phyloP scores from a whole-genome alignment of 441 rosid genomes.

The Corymbia citriodora region DNA sequence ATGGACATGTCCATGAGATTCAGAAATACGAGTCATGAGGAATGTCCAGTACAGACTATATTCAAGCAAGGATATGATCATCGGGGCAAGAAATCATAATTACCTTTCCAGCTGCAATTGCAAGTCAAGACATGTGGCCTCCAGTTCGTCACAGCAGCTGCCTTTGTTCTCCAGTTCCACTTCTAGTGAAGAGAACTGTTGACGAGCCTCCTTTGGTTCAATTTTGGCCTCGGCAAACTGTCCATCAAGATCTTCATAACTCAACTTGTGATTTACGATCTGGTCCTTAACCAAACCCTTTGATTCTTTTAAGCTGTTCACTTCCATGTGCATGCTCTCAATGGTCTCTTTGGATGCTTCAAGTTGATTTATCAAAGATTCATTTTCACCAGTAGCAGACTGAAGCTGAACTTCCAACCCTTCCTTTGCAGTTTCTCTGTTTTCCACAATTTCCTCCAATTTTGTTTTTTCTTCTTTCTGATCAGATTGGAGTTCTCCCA shows the following conservation, averaged over 20 bases:
- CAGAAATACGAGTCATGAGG: not conserved
- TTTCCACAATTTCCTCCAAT: not conserved
- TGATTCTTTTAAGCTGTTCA: not conserved
- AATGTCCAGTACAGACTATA: not conserved
- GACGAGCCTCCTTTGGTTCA: not conserved
- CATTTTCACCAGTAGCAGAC: not conserved
- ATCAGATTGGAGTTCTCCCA: not conserved
- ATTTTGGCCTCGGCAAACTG: not conserved
- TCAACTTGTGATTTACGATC: not conserved
- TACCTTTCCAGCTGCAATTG: slow-evolving; percentile 12
- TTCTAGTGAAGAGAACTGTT: slow-evolving; percentile 1
- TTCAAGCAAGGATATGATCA: not conserved
- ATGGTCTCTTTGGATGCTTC: not conserved
- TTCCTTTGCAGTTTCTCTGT: not conserved
- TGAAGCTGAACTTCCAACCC: not conserved
- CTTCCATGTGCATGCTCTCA: not conserved
- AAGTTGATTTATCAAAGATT: not conserved
- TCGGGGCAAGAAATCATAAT: not conserved
- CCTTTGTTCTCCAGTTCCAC: slow-evolving; percentile 5
- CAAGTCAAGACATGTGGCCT: slow-evolving; percentile 6
- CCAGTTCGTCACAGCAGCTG: slow-evolving; percentile 8
- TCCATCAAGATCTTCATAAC: slow-evolving; percentile 5
- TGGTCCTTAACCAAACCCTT: slow-evolving; percentile 1
- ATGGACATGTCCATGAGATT: not conserved
- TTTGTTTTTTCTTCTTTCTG: not conserved